Base-by-base conservation (phyloP, 306 rosid genomes). In the Vachellia collinsii region DNA sequence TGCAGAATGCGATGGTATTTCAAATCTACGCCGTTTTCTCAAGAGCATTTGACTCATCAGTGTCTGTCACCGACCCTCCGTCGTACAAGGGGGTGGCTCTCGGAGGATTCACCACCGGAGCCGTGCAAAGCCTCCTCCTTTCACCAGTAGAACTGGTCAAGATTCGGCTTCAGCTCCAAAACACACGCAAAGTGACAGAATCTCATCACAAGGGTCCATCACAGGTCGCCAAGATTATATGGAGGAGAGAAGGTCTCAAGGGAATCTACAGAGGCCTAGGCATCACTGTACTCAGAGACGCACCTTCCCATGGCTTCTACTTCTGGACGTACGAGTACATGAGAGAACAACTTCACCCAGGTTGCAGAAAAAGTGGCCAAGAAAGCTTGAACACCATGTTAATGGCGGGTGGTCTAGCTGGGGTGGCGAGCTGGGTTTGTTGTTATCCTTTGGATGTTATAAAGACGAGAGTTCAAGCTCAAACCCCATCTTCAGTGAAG, bases 361-460 rank as follows among this genome's bases (percentile, higher is more conserved):
- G 96, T 29, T 93, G 98, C 76, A 78, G 99, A 79, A 85, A 78
- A 70, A 67, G 74, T 8, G 87, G 96, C 13, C 79, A 92, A 80
- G 96, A 93, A 58, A 85, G 85, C 81, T 34, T 91, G 63, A 43
- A 73, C 9, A 95, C 98, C 10, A 90, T 93, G 97, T 41, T 95
- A 72, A 11, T 89, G 11, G 85, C 96, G 0, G 98, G 98, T 66
- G 99, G 99, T 23, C 77, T 86, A 7, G 99, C 97, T 0, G 99
- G 97, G 22, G 94, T 90, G n/a, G 87, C 94, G 0, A 94, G 97
- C 59, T 95, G 97, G 97, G 75, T 85, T 22, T 89, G 80, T 68
- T 90, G 99, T 69, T 91, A 93, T 74, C 99, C 96, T 5, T 76
- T 91, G 17, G 99, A 95, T 76, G 97, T 94, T 51, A 62, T 93